A percentile compares a stretch with the other conserved stretches of the same genome.
Evolutionary conservation across 208 protist species (phyloP).

Genomic region (Trypanosoma rangeli): DNA sequence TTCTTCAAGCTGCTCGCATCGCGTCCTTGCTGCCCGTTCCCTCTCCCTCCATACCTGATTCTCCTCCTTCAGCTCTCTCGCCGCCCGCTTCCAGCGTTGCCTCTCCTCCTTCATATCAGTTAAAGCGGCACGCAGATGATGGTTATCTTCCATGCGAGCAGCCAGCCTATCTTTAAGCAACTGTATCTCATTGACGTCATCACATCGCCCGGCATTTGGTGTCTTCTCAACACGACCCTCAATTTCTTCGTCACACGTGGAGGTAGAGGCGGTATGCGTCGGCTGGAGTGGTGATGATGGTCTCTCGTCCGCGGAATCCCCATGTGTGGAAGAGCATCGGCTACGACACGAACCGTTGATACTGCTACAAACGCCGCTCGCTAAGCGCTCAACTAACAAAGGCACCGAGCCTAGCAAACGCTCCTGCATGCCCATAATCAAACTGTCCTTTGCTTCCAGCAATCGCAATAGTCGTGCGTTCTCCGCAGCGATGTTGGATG

Average conservation of each 20-base stretch:
- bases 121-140: conserved; percentile 7
- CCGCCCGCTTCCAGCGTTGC: conserved; percentile 22
- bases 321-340: not conserved
- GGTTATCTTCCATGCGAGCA: conserved; percentile 1
- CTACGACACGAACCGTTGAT: conserved; percentile 6
- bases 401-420: conserved; percentile 12
- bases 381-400: conserved; percentile 6
- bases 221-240: not conserved
- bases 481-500: not conserved
- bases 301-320: not conserved
- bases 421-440: conserved; percentile 29
- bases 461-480: conserved; percentile 10
- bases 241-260: not conserved
- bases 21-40: conserved; percentile 11
- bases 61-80: conserved; percentile 16
- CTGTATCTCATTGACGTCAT: not conserved
- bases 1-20: conserved; percentile 39
- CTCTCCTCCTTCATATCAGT: conserved; percentile 11
- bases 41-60: conserved; percentile 21
- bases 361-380: not conserved
- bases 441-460: conserved; percentile 30
- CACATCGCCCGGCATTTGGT: not conserved
- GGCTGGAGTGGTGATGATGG: not conserved
- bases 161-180: conserved; percentile 4
- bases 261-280: not conserved